phyloP scores from a whole-genome alignment of 1,284 basidiomycete genomes.

The Apiotrichum montevideense region DNA sequence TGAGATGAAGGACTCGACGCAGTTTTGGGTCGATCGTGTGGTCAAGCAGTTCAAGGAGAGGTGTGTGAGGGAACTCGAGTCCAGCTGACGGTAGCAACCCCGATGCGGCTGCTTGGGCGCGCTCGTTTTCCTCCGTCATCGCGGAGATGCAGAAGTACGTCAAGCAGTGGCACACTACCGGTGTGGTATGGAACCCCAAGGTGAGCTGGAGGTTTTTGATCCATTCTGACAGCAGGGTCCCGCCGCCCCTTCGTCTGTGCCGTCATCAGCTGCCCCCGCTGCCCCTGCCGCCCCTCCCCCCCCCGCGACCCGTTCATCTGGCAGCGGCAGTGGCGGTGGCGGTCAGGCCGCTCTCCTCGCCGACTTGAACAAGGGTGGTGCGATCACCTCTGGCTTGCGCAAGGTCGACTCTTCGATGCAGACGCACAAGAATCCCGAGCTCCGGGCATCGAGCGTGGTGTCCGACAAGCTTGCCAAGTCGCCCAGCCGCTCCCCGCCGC shows the following conservation, averaged over 20 bases:
- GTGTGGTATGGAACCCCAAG: slow-evolving; percentile 82
- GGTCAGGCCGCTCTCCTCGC: slow-evolving; percentile 87
- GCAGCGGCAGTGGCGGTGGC: slow-evolving; percentile 31
- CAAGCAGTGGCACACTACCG: slow-evolving; percentile 79
- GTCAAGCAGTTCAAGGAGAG: slow-evolving; percentile 91
- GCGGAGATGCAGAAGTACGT: slow-evolving; percentile 79
- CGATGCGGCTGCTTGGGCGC: slow-evolving; percentile 86
- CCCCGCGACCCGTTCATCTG: slow-evolving; percentile 31
- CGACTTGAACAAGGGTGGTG: slow-evolving; percentile 81
- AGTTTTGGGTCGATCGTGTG: slow-evolving; percentile 86
- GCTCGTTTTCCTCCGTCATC: slow-evolving; percentile 63
- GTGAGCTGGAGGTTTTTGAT: slow-evolving; percentile 45
- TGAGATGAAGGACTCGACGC: slow-evolving; percentile 79
- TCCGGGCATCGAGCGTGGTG: slow-evolving; percentile 64
- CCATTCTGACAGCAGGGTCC: slow-evolving; percentile 4
- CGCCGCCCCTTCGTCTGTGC: slow-evolving; percentile 10
- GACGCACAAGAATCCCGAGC: slow-evolving; percentile 96
- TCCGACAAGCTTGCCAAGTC: slow-evolving; percentile 48
- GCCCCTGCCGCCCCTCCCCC: slow-evolving; percentile 49
- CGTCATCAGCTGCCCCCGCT: background rate
- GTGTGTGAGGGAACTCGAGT: slow-evolving; percentile 49
- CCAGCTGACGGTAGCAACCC: slow-evolving; percentile 58
- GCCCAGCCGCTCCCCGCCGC: slow-evolving; percentile 21
- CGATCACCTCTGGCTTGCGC: slow-evolving; percentile 80
- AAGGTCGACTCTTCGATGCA: slow-evolving; percentile 95